phyloP scores from a whole-genome alignment of 192 early-diverging fungal species.

The Lunasporangiospora selenospora region DNA sequence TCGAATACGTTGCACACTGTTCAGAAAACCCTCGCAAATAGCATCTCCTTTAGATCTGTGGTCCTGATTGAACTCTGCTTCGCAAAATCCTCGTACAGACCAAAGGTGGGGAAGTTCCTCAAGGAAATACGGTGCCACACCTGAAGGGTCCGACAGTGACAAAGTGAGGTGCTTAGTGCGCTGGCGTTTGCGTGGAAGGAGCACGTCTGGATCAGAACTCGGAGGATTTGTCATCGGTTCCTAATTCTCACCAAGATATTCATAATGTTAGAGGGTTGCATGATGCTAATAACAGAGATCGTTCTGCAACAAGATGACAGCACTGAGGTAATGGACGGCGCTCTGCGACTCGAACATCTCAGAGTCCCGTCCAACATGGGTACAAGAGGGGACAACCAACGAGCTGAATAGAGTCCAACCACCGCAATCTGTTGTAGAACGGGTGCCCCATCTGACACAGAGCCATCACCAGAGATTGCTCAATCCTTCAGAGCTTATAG shows the following conservation, averaged over 20 bases:
- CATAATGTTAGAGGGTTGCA: no score
- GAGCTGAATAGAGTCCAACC: slow-evolving; percentile 13
- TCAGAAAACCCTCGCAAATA: background rate
- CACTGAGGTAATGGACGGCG: slow-evolving; percentile 1
- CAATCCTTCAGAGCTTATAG: slow-evolving; percentile 2
- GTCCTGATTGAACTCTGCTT: slow-evolving; percentile 3
- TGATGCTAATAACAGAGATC: no score
- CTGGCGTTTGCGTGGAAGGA: slow-evolving; percentile 11
- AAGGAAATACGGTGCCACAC: slow-evolving; percentile 6
- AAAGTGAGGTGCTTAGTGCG: background rate
- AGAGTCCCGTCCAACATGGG: slow-evolving; percentile 9
- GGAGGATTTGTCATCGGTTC: no score
- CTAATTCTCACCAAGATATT: no score
- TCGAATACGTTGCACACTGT: slow-evolving; percentile 2
- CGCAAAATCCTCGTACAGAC: slow-evolving; percentile 9
- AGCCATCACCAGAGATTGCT: background rate
- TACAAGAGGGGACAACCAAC: slow-evolving; percentile 15
- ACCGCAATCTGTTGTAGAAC: slow-evolving; percentile 14
- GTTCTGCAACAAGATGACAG: no score
- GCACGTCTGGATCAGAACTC: no score
- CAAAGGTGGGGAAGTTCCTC: background rate
- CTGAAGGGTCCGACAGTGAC: slow-evolving; percentile 6
- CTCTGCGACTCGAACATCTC: slow-evolving; percentile 15
- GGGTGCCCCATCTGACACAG: slow-evolving; percentile 8
- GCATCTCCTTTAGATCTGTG: slow-evolving; percentile 2